Evolutionary conservation across 192 early-diverging fungal species (phyloP), one percentile per base, ranked within the genome.

Genomic region (Haplosporangium gracile): DNA sequence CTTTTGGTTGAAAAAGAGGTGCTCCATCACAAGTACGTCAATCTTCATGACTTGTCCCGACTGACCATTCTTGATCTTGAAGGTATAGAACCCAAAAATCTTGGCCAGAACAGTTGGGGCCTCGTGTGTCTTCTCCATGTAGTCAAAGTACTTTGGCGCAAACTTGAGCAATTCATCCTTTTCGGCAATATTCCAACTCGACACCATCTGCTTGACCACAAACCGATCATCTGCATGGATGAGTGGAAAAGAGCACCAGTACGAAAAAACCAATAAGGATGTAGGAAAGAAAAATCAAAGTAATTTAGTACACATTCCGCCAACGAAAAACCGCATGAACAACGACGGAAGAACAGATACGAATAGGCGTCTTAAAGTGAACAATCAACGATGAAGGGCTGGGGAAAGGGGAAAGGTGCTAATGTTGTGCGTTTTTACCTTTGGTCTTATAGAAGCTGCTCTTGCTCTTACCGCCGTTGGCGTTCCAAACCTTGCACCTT

Each of bases 11-110:
- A 91, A 97, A 79, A 97, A 98, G 45, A 99, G 87, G 77, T 99
- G 97, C 82, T 99, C 97, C 97, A 98, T 98, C 24, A 99, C 96
- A 34, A 98, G 88, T 8, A 98, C 92, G 81, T 97, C 97, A 86
- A 99, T 95, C 39, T 96, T 95, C 74, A 95, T 77, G 26, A 82
- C 75, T 42, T 94, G 93, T 42, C 96, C 94, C 24, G 93, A 93
- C 5, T 91, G 81, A 7, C 92, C 80, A 76, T 95, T 97, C 78
- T 94, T 96, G 85, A 94, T 96, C 39, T 95, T 93, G 51, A 99
- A 92, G 15, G 93, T 94, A 75, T 97, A 99, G 77, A 99, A 95
- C 0, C 97, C 97, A 91, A 97, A 95, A 57, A 97, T 95, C 77
- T 97, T 98, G 71, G 94, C 95, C 55, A 98, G 83, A 4, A 97